Evolutionary conservation across 1,284 basidiomycete species (phyloP), one percentile per base, ranked within the genome.

Genomic region (Tranzscheliella williamsii): DNA sequence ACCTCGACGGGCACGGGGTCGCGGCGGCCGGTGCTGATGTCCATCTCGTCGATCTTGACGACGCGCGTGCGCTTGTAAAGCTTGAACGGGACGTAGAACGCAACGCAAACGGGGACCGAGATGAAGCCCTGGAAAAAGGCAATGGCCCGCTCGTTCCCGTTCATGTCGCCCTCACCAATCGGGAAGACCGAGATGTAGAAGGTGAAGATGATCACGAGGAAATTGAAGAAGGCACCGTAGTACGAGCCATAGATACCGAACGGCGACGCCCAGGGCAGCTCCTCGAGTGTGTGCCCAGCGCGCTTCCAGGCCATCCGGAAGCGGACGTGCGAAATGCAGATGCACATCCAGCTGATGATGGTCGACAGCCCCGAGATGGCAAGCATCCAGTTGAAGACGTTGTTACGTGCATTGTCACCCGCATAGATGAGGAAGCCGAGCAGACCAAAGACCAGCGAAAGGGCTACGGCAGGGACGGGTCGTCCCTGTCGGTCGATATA

Each of bases 241-340:
- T 74, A 72, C 13, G 79, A 80, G 24, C 82, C 82, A 32, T 54
- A 79, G 24, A 81, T 70, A 32, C 82, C 82, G 17, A 80, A 78
- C 24, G 80, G 64, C 21, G 81, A 80, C n/a, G 49, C 64, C 79
- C 79, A 82, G 4, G 81, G 81, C 5, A 83, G 77, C 70, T 82
- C 80, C 44, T 81, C 79, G 37, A 81, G 45, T 1, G 73, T 71
- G 73, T 81, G 80, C 12, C 81, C 81, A 72, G 75, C 80, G n/a
- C 73, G 72, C 45, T 73, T 72, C 82, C 82, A 83, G 1, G 81
- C 82, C 31, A 45, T 37, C 57, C 84, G 84, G 84, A 90, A 91
- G 77, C 81, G 80, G 42, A 81, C 79, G 68, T 77, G 67, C 21
- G 56, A 65, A 8, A 60, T 48, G 42, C 64, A 74, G 40, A 70